Percentiles rank a stretch among this genome's conserved stretches.
phyloP scores from a whole-genome alignment of 768 basidiomycete genomes.

The Psilocybe subaeruginosa region DNA sequence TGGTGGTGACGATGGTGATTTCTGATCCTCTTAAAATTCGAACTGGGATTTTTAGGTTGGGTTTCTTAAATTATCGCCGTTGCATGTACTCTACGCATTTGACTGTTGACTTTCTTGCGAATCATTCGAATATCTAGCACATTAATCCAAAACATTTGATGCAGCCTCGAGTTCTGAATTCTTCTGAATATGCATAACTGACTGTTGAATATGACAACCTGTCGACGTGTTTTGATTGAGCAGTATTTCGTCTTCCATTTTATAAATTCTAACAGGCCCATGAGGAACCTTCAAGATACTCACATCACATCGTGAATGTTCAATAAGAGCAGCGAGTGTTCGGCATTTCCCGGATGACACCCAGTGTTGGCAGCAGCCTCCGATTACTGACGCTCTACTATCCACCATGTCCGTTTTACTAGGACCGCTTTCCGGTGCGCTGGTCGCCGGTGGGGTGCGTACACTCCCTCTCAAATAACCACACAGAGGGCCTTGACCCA shows the following conservation, averaged over 20 bases:
- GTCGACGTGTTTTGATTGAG: no score
- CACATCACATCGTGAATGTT: no score
- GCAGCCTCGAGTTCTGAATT: not conserved
- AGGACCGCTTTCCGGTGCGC: slow-evolving; percentile 71
- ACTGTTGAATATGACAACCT: no score
- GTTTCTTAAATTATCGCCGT: slow-evolving; percentile 1
- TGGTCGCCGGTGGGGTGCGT: slow-evolving; percentile 69
- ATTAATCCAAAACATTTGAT: slow-evolving; percentile 16
- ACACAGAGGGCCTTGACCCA: not conserved
- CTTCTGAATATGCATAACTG: not conserved
- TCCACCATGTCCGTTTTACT: slow-evolving; percentile 57
- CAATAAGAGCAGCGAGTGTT: no score
- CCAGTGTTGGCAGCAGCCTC: not conserved
- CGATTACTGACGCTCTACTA: not conserved
- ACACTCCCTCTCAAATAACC: not conserved
- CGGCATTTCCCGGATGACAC: slow-evolving; percentile 1
- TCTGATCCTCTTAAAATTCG: slow-evolving; percentile 8
- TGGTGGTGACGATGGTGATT: slow-evolving; percentile 13
- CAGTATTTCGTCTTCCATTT: no score
- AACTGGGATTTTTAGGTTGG: slow-evolving; percentile 5
- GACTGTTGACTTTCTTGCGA: slow-evolving; percentile 6
- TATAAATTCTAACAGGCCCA: no score
- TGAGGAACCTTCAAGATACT: no score
- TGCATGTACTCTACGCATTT: slow-evolving; percentile 1
- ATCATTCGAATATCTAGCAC: slow-evolving; percentile 13